Evolutionary conservation across 805 yeast species (phyloP).

Genomic region (Debaryomyces tyrocola): DNA sequence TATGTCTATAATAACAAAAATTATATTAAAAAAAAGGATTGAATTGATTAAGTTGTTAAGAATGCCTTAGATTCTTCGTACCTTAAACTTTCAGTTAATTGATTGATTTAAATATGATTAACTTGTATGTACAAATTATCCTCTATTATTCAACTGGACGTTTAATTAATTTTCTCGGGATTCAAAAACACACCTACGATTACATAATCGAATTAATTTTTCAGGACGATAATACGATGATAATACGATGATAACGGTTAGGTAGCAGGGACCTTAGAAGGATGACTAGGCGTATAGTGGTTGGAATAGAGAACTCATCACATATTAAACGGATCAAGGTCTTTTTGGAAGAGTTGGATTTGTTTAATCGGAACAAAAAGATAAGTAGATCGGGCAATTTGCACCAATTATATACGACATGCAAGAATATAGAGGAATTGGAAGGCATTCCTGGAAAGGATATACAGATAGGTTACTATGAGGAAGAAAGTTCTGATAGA

Average conservation of each 20-base stretch:
- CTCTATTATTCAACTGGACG: slow-evolving; percentile 2
- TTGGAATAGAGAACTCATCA: slow-evolving; percentile 10
- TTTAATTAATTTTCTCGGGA: background rate
- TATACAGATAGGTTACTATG: background rate
- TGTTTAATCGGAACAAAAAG: slow-evolving; percentile 16
- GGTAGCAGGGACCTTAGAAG: background rate
- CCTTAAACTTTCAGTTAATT: slow-evolving; percentile 1
- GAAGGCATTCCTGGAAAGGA: background rate
- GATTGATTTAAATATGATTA: background rate
- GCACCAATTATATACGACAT: slow-evolving; percentile 14
- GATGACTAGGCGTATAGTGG: slow-evolving; percentile 2
- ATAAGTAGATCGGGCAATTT: slow-evolving; percentile 11
- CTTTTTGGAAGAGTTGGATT: slow-evolving; percentile 12
- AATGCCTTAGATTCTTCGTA: background rate
- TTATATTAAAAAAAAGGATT: slow-evolving; percentile 4
- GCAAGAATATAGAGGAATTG: background rate
- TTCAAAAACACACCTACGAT: background rate
- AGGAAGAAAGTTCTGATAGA: background rate
- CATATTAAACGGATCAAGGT: slow-evolving; percentile 19
- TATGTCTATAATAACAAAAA: slow-evolving; percentile 6
- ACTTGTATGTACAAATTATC: no score
- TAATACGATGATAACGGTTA: no score
- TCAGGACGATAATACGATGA: no score
- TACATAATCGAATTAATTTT: background rate
- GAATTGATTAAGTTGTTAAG: slow-evolving; percentile 1